These are phyloP conservation scores for Sphaerostilbella broomeana DNA, from an alignment of 2,329 filamentous ascomycete genomes.

Conservation along the genomic window DNA sequence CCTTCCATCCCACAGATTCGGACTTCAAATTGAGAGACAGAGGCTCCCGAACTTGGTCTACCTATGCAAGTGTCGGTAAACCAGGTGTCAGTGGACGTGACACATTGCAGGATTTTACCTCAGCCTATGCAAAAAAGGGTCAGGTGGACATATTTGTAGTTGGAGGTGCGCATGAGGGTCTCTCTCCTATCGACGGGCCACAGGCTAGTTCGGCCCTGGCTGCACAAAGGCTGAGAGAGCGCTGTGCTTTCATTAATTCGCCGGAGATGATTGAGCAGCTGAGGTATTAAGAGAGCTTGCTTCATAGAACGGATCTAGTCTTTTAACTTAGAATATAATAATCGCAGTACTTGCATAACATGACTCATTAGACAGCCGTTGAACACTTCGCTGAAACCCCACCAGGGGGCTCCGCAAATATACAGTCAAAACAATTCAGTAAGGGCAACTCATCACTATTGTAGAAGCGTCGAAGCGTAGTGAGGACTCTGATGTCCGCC, in stretches of 20 bases:
- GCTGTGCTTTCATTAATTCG: constrained; percentile 42
- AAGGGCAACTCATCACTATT: too few species aligned
- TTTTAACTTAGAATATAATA: too few species aligned
- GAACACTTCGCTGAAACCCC: too few species aligned
- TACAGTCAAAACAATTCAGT: too few species aligned
- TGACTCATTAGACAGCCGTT: too few species aligned
- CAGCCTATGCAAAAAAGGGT: constrained; percentile 26
- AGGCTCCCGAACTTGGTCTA: constrained; percentile 41
- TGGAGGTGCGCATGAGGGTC: constrained; percentile 37
- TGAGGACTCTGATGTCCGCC: too few species aligned
- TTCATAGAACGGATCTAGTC: too few species aligned
- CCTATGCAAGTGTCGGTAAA: constrained; percentile 35
- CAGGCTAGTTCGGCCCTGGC: constrained; percentile 29
- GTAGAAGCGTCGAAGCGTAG: too few species aligned
- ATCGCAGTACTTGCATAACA: too few species aligned
- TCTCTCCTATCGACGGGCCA: constrained; percentile 33
- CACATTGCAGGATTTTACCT: constrained; percentile 37
- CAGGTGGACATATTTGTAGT: constrained; percentile 34
- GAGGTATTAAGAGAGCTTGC: constrained; percentile 31
- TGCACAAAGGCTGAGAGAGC: constrained; percentile 37
- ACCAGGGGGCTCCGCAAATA: too few species aligned
- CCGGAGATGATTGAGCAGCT: constrained; percentile 37
- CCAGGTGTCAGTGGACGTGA: constrained; percentile 26
- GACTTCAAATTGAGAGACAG: constrained; percentile 36
- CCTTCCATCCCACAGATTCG: constrained; percentile 28